Evolutionary conservation across 148 eudicot genomes (phyloP).

Genomic region (Camellia sinensis): DNA sequence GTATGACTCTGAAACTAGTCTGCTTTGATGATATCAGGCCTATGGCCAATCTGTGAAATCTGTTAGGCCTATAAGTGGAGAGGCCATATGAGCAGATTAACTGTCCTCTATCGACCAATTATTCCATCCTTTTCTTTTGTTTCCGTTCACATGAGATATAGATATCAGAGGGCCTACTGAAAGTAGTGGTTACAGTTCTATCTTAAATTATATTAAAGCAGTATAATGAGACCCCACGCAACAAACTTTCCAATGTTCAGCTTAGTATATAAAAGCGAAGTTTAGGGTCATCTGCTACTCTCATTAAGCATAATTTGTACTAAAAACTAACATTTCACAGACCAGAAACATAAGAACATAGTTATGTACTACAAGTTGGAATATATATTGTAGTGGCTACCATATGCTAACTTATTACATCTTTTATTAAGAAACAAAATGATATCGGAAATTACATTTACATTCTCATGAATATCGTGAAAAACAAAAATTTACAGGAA

Average conservation of each 20-base stretch:
- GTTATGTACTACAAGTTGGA: not conserved
- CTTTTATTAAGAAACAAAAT: not conserved
- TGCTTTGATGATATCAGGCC: too few relatives aligned
- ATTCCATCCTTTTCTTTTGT: not conserved
- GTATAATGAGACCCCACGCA: constrained; percentile 11
- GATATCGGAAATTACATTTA: not conserved
- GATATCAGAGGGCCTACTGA: constrained; percentile 10
- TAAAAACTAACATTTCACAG: not conserved
- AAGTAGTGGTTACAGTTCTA: constrained; percentile 14
- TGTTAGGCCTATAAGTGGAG: too few relatives aligned
- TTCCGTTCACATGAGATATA: not conserved
- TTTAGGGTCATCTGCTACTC: not conserved
- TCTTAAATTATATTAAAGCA: constrained; percentile 9
- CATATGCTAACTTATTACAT: not conserved
- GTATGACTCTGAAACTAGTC: too few relatives aligned
- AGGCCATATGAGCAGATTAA: not conserved
- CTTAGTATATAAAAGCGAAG: not conserved
- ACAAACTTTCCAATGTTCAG: not conserved
- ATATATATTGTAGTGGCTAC: not conserved
- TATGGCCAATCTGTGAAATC: too few relatives aligned
- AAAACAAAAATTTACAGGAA: constrained; percentile 47
- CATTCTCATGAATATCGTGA: not conserved
- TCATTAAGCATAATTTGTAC: not conserved
- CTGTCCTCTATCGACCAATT: not conserved
- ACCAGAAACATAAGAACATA: not conserved